Conservation (phyloP, 2,329 filamentous ascomycete genomes). For the Annulohypoxylon truncatum region DNA sequence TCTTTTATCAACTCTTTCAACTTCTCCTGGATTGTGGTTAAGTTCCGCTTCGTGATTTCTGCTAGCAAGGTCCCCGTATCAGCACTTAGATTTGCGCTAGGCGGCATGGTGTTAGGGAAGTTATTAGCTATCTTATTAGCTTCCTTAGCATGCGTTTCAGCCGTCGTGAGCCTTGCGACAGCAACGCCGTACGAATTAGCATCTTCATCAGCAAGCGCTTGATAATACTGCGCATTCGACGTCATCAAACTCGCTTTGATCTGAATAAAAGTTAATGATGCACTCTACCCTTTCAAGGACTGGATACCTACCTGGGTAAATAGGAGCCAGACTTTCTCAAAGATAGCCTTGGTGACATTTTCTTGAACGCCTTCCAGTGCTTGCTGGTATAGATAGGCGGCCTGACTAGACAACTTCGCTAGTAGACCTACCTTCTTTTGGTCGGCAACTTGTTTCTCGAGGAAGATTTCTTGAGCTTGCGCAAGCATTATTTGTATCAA, state of each 20-base stretch:
- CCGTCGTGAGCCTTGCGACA: slow-evolving; percentile 83
- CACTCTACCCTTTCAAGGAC: background rate
- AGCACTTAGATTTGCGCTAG: slow-evolving; percentile 83
- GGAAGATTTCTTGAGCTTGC: slow-evolving; percentile 95
- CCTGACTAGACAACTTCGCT: slow-evolving; percentile 92
- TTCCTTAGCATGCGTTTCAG: slow-evolving; percentile 81
- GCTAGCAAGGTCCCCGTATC: slow-evolving; percentile 80
- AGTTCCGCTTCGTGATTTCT: slow-evolving; percentile 87
- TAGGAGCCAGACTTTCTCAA: slow-evolving; percentile 92
- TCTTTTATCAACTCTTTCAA: slow-evolving; percentile 83
- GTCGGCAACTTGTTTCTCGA: slow-evolving; percentile 95
- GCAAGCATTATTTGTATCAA: slow-evolving; percentile 93
- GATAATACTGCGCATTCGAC: slow-evolving; percentile 92
- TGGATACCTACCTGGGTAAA: slow-evolving; percentile 75
- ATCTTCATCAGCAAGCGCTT: slow-evolving; percentile 90
- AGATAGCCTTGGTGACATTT: slow-evolving; percentile 89
- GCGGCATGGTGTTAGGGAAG: slow-evolving; percentile 82
- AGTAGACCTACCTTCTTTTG: slow-evolving; percentile 92
- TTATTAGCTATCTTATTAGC: slow-evolving; percentile 79
- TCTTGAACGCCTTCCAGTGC: slow-evolving; percentile 91
- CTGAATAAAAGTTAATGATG: slow-evolving; percentile 52
- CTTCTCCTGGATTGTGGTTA: slow-evolving; percentile 83
- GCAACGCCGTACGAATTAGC: slow-evolving; percentile 87
- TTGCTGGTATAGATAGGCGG: slow-evolving; percentile 87
- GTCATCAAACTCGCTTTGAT: slow-evolving; percentile 84